Evolutionary conservation across 192 early-diverging fungal species (phyloP).

Genomic region (Geranomyces variabilis): DNA sequence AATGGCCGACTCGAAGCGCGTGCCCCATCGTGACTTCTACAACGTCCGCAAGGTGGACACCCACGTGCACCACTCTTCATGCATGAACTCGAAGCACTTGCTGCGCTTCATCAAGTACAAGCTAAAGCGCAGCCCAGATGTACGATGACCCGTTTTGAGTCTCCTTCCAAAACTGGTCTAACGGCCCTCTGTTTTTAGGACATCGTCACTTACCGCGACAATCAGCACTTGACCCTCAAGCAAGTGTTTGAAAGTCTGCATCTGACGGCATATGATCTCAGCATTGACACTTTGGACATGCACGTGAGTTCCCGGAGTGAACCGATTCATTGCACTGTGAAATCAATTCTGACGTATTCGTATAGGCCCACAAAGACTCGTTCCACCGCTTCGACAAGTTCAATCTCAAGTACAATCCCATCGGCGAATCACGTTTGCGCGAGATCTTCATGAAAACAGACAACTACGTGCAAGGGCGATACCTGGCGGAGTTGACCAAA

Average conservation of each 20-base stretch:
- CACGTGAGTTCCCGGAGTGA: constrained; percentile 57
- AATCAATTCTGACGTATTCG: not conserved
- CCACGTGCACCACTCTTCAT: constrained; percentile 90
- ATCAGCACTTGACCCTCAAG: constrained; percentile 73
- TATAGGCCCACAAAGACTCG: constrained; percentile 84
- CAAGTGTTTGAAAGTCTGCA: constrained; percentile 90
- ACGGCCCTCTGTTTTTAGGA: constrained; percentile 46
- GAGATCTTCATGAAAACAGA: constrained; percentile 98
- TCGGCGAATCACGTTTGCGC: constrained; percentile 90
- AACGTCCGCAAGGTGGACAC: constrained; percentile 98
- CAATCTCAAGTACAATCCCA: constrained; percentile 95
- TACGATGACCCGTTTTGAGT: constrained; percentile 29
- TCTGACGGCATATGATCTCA: constrained; percentile 90
- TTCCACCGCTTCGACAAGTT: constrained; percentile 98
- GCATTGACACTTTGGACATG: constrained; percentile 95
- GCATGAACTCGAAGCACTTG: constrained; percentile 97
- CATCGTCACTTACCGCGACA: constrained; percentile 84
- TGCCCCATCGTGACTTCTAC: constrained; percentile 95
- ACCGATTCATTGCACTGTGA: not conserved
- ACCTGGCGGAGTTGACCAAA: constrained; percentile 90
- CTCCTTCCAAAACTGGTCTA: not conserved
- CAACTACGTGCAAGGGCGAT: constrained; percentile 83
- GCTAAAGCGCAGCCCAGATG: constrained; percentile 73
- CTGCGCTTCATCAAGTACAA: constrained; percentile 95
- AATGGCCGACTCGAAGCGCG: constrained; percentile 85